Percentiles rank a stretch among this genome's conserved stretches.
These are phyloP conservation scores for Maudiozyma bulderi DNA, from an alignment of 805 yeast genomes.

Conservation along the genomic window DNA sequence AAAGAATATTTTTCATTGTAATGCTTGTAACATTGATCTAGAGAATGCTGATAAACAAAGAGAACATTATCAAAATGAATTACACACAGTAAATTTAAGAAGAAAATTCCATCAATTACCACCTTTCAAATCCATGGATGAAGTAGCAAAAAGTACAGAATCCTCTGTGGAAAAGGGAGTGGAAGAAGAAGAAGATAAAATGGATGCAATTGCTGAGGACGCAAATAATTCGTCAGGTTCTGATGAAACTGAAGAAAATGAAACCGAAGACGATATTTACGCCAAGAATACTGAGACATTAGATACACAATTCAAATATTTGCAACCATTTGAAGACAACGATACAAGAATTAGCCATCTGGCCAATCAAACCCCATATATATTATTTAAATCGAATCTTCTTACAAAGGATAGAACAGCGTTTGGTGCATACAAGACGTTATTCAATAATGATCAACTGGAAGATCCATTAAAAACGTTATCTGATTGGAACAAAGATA, in stretches of 20 bases:
- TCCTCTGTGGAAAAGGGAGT: constrained; percentile 29
- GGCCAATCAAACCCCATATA: constrained; percentile 62
- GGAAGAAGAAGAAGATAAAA: neutral
- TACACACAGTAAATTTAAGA: constrained; percentile 50
- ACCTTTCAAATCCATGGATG: constrained; percentile 28
- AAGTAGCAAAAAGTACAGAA: constrained; percentile 30
- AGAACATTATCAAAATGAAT: constrained; percentile 48
- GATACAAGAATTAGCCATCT: constrained; percentile 37
- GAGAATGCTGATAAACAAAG: constrained; percentile 15
- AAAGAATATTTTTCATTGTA: constrained; percentile 11
- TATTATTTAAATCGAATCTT: constrained; percentile 44
- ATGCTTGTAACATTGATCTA: constrained; percentile 20
- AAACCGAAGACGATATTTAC: constrained; percentile 19
- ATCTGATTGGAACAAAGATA: constrained; percentile 27
- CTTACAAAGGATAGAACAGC: constrained; percentile 36
- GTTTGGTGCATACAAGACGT: constrained; percentile 58
- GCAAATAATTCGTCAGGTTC: neutral
- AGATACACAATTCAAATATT: neutral
- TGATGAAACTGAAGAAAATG: constrained; percentile 12
- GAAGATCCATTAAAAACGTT: constrained; percentile 43
- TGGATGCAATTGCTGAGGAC: neutral
- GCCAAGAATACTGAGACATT: constrained; percentile 12
- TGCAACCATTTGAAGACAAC: neutral
- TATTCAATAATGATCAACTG: constrained; percentile 39
- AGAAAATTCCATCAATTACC: constrained; percentile 38